Evolutionary conservation across 2,329 filamentous ascomycete species (phyloP).

Genomic region (Phaeosphaeria sp.): DNA sequence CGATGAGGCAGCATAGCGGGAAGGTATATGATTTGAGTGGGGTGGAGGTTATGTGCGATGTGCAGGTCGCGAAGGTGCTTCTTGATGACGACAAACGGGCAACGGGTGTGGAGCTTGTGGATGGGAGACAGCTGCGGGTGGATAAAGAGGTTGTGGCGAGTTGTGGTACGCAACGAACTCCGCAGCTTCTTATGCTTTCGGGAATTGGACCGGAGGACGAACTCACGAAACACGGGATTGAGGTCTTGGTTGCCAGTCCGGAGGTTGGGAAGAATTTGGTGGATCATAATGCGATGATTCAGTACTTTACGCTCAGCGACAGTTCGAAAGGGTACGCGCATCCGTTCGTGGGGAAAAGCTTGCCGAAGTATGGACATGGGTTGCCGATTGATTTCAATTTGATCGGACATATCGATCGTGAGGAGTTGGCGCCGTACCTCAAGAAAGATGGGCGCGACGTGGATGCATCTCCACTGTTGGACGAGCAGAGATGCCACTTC

Average conservation of each 20-base stretch:
- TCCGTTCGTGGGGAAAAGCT: conserved; percentile 17
- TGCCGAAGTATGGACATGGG: conserved; percentile 27
- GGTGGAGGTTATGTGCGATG: conserved; percentile 14
- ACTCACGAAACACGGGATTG: conserved; percentile 22
- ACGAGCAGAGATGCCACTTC: conserved; percentile 17
- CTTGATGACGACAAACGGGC: conserved; percentile 17
- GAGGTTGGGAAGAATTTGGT: conserved; percentile 34
- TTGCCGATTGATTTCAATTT: conserved; percentile 20
- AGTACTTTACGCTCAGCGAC: conserved; percentile 25
- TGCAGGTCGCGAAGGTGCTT: conserved; percentile 17
- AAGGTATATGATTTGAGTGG: conserved; percentile 24
- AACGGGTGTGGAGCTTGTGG: conserved; percentile 43
- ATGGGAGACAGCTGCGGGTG: conserved; percentile 8
- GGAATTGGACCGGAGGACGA: conserved; percentile 40
- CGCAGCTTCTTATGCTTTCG: conserved; percentile 48
- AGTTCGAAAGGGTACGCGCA: conserved; percentile 21
- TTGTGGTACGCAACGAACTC: conserved; percentile 47
- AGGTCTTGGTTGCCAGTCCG: conserved; percentile 17
- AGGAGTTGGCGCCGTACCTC: conserved; percentile 8
- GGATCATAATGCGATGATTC: conserved; percentile 21
- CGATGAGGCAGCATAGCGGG: conserved; percentile 23
- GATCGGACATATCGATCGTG: conserved; percentile 18
- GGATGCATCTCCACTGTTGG: conserved; percentile 7
- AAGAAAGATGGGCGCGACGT: conserved; percentile 3
- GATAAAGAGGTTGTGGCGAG: conserved; percentile 53